Evolutionary conservation across 176 grass and related monocot species (phyloP).

Genomic region (Aegilops longissima): DNA sequence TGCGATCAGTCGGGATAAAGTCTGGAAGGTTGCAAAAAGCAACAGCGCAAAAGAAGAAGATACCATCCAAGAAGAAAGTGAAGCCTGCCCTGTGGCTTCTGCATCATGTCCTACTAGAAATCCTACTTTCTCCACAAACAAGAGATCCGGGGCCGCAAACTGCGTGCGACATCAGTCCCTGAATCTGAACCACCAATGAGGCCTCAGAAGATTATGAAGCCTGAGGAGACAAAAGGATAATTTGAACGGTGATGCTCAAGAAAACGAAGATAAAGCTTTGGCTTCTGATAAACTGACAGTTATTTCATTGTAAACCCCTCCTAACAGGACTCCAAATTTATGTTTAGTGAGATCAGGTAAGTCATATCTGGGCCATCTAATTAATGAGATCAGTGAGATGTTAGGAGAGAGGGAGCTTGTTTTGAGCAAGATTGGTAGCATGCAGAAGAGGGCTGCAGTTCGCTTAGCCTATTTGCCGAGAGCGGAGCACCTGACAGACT

Average conservation of each 20-base stretch:
- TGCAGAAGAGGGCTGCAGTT: too few relatives aligned
- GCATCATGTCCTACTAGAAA: constrained; percentile 27
- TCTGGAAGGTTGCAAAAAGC: background rate
- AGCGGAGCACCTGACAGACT: too few relatives aligned
- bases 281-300: background rate
- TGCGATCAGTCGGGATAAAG: background rate
- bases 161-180: constrained; percentile 62
- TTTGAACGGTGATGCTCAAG: constrained; percentile 22
- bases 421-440: too few relatives aligned
- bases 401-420: too few relatives aligned
- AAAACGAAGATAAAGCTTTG: constrained; percentile 14
- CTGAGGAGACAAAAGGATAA: constrained; percentile 38
- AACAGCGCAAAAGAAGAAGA: constrained; percentile 26
- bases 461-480: too few relatives aligned
- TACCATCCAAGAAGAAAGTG: constrained; percentile 31
- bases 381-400: too few relatives aligned
- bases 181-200: constrained; percentile 58
- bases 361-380: too few relatives aligned
- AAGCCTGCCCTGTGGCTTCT: constrained; percentile 14
- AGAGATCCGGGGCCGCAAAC: constrained; percentile 31
- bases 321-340: too few relatives aligned
- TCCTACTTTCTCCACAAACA: constrained; percentile 70
- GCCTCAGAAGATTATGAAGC: constrained; percentile 50
- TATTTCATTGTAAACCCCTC: too few relatives aligned
- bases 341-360: too few relatives aligned